phyloP scores from a whole-genome alignment of 371 early-diverging fungal genomes.

The Rhizopus arrhizus region DNA sequence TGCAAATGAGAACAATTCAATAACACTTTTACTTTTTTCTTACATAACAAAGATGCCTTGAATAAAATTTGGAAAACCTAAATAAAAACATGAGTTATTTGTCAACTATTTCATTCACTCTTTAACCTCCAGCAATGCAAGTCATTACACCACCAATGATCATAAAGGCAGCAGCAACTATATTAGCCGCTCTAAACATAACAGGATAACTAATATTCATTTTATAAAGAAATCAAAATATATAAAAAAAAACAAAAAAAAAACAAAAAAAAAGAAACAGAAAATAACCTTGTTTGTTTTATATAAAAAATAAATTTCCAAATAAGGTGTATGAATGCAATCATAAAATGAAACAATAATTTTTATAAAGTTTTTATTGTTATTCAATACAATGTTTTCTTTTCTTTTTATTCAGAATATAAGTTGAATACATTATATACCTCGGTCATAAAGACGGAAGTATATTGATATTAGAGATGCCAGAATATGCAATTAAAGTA shows the following conservation, averaged over 20 bases:
- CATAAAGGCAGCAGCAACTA: slow-evolving; percentile 43
- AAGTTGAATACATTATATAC: slow-evolving; percentile 38
- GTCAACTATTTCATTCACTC: neutral
- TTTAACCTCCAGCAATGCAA: slow-evolving; percentile 40
- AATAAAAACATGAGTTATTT: neutral
- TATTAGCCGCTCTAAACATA: slow-evolving; percentile 38
- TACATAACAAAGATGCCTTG: slow-evolving; percentile 50
- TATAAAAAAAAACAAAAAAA: slow-evolving; percentile 15
- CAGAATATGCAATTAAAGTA: slow-evolving; percentile 31
- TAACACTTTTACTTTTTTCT: neutral
- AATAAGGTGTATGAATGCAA: neutral
- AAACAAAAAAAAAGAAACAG: neutral
- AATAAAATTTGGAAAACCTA: slow-evolving; percentile 50
- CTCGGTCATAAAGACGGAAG: slow-evolving; percentile 37
- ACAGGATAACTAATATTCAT: slow-evolving; percentile 22
- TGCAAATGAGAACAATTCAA: too few relatives aligned
- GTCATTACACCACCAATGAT: slow-evolving; percentile 44
- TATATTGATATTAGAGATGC: slow-evolving; percentile 42
- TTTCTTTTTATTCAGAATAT: slow-evolving; percentile 25
- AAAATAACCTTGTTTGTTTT: neutral
- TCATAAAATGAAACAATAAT: neutral
- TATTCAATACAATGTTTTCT: neutral
- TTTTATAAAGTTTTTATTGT: neutral
- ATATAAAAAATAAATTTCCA: neutral
- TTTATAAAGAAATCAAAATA: slow-evolving; percentile 8